Base-by-base conservation (phyloP, 768 basidiomycete genomes). In the Nidularia pulvinata region DNA sequence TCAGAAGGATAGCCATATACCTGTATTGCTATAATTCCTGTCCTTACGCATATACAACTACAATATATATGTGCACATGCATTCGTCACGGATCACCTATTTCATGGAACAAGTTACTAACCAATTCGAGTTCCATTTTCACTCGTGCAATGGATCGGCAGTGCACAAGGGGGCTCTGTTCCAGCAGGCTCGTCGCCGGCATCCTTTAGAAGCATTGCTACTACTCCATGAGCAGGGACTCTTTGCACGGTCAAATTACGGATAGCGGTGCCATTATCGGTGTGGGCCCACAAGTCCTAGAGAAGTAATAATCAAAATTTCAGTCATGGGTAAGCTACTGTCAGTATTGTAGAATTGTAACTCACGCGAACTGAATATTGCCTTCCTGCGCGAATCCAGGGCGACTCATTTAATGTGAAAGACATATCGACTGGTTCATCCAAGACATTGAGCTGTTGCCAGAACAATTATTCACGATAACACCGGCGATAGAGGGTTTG, bases 201-300 rank as follows among this genome's bases (percentile, higher is more conserved):
- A 58, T 90, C 88, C 47, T 75, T 78, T 45, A 89, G 67, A 51
- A 91, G 68, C 7, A 89, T 60, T 33, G 86, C 88, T 22, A 85
- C 80, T 25, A 89, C 86, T 3, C 87, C 88, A 55, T 90, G 88
- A 6, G 85, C 60, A 3, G 87, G 86, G 9, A 89, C 85, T 16
- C 66, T 68, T 7, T 69, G 49, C 4, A 71, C 76, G 3, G 80
- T 82, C 59, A 88, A 75, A 63, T 80, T 83, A 14, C 87, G 78
- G 22, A 84, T 72, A 1, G 81, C 82, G 0, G 83, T 89, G 3
- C 85, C 86, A 58, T 87, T 89, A 59, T 86, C 71, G 19, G 85
- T 88, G 63, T 89, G 88, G 3, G 81, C 64, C 88, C 88, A 90
- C 2, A 89, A 72, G 60, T 90, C 88, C 85, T 89, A 55, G 13